These are phyloP conservation scores for Lophiostoma macrostomum DNA, from an alignment of 495 filamentous ascomycete genomes.

Conservation along the genomic window DNA sequence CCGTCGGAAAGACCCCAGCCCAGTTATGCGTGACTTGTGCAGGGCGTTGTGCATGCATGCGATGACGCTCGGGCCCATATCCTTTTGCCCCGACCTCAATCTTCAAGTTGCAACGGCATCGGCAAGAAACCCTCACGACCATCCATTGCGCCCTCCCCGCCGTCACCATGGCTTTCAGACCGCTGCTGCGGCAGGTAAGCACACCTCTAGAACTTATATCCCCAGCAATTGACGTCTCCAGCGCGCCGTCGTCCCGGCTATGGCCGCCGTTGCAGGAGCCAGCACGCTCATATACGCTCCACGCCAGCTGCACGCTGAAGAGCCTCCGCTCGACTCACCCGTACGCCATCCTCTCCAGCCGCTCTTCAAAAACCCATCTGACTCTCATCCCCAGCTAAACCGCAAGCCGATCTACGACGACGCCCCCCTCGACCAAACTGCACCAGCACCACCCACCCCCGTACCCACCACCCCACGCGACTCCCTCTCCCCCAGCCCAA, in stretches of 20 bases:
- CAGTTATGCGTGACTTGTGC: neutral
- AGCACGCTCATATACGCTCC: conserved; percentile 55
- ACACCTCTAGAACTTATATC: conserved; percentile 21
- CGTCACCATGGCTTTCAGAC: conserved; percentile 47
- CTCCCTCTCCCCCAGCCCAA: conserved; percentile 25
- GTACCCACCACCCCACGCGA: conserved; percentile 11
- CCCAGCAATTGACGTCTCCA: conserved; percentile 28
- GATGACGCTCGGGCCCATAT: neutral
- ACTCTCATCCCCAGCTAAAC: conserved; percentile 41
- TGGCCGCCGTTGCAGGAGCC: conserved; percentile 52
- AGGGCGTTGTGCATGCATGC: neutral
- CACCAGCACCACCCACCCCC: conserved; percentile 32
- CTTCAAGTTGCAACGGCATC: conserved; percentile 7
- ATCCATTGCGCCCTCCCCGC: conserved; percentile 40
- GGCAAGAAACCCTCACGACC: conserved; percentile 3
- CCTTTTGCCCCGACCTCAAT: conserved; percentile 1
- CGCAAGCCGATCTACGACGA: conserved; percentile 91
- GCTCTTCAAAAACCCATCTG: neutral
- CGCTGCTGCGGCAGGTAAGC: conserved; percentile 48
- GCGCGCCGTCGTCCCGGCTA: conserved; percentile 56
- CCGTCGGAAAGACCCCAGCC: neutral
- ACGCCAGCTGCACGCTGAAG: conserved; percentile 56
- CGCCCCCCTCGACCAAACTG: conserved; percentile 35
- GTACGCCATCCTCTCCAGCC: conserved; percentile 4
- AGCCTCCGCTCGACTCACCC: conserved; percentile 37